These are phyloP conservation scores for Monosporascus sp. DNA, from an alignment of 2,329 filamentous ascomycete species.

Conservation along the genomic window DNA sequence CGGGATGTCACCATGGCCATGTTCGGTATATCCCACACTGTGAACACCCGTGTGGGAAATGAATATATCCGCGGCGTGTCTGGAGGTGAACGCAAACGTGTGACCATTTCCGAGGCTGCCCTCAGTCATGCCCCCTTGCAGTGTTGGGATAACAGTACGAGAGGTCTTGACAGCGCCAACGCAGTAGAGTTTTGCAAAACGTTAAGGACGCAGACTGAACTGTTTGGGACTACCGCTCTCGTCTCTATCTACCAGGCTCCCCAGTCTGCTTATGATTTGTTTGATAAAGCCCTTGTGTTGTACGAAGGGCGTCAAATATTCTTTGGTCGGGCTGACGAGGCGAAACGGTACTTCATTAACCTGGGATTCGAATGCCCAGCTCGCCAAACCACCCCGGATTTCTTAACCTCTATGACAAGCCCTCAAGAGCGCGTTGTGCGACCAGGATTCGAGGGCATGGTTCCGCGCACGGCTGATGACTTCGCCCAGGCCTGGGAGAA, in stretches of 20 bases:
- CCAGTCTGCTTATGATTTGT: conserved; percentile 58
- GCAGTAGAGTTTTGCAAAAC: conserved; percentile 72
- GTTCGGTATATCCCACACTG: conserved; percentile 68
- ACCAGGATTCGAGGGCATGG: conserved; percentile 49
- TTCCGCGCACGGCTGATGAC: conserved; percentile 56
- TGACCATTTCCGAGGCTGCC: conserved; percentile 57
- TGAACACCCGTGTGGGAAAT: conserved; percentile 69
- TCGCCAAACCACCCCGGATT: conserved; percentile 65
- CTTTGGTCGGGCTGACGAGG: conserved; percentile 55
- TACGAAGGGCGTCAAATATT: conserved; percentile 60
- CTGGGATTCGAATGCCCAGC: conserved; percentile 63
- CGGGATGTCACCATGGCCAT: conserved; percentile 71
- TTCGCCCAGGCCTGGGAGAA: conserved; percentile 55
- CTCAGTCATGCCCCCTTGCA: conserved; percentile 57
- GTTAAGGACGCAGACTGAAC: conserved; percentile 57
- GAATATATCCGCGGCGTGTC: conserved; percentile 71
- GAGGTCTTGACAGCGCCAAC: conserved; percentile 70
- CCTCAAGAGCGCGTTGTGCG: conserved; percentile 51
- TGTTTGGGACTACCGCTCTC: conserved; percentile 59
- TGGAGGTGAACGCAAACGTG: conserved; percentile 67
- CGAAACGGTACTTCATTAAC: conserved; percentile 60
- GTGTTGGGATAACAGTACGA: conserved; percentile 68
- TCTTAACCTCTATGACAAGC: conserved; percentile 65
- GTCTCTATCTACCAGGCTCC: conserved; percentile 73
- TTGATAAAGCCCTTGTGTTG: conserved; percentile 54